Conservation (phyloP, 116 monocot species). For the Papilionanthe hybrid region DNA sequence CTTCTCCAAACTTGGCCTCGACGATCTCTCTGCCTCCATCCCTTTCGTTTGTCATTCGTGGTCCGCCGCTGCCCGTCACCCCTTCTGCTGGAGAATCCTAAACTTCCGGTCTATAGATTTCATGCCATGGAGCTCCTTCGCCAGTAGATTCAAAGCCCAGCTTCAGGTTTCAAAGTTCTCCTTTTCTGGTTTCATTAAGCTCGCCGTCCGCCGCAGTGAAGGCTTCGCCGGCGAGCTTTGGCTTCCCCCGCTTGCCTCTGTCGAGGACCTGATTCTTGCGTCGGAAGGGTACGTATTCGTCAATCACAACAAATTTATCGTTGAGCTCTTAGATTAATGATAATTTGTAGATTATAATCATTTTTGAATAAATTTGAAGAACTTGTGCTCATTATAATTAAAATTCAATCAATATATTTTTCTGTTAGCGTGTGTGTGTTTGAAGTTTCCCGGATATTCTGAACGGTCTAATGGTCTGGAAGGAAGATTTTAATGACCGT, state of each 20-base stretch:
- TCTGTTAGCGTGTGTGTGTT: too few species aligned
- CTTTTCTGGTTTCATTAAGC: constrained; percentile 22
- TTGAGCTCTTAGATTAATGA: too few species aligned
- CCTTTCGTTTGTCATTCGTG: constrained; percentile 6
- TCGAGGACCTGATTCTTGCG: constrained; percentile 5
- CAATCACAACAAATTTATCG: too few species aligned
- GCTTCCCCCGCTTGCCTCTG: constrained; percentile 1
- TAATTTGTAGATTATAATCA: too few species aligned
- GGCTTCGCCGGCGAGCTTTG: constrained; percentile 6
- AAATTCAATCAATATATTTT: too few species aligned
- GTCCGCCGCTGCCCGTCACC: constrained; percentile 3
- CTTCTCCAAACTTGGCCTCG: constrained; percentile 13
- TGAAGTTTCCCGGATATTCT: too few species aligned
- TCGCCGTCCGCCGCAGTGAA: constrained; percentile 15
- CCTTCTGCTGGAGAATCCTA: constrained; percentile 18
- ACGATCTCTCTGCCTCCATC: background rate
- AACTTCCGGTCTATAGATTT: constrained; percentile 12
- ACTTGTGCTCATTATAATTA: too few species aligned
- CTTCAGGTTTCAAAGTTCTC: constrained; percentile 11
- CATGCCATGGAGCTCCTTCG: constrained; percentile 14
- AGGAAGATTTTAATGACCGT: too few species aligned
- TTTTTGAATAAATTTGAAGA: too few species aligned
- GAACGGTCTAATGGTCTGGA: too few species aligned
- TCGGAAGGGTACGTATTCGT: constrained; percentile 2
- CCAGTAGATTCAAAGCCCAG: constrained; percentile 1